Evolutionary conservation across 1,284 basidiomycete genomes (phyloP).

Genomic region (Ganoderma leucocontextum): DNA sequence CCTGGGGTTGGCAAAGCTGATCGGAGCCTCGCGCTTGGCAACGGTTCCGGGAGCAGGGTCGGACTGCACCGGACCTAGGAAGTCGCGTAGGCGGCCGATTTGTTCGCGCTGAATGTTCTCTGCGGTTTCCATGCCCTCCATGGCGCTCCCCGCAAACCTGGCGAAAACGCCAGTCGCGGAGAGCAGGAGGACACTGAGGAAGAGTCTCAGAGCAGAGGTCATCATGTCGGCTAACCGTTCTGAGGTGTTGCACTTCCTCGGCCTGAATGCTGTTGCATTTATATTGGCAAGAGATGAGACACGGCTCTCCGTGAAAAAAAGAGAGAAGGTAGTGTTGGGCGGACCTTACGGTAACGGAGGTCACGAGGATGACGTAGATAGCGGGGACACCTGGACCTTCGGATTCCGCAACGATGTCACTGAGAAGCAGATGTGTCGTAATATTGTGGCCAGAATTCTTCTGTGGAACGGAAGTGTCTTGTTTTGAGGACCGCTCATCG

Average conservation of each 20-base stretch:
- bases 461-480: conserved; percentile 10
- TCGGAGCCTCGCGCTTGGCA: conserved; percentile 36
- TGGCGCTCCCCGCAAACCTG: conserved; percentile 30
- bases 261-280: background rate
- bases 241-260: background rate
- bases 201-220: background rate
- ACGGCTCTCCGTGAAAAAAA: conserved; percentile 22
- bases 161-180: conserved; percentile 7
- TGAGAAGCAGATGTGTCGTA: background rate
- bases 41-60: background rate
- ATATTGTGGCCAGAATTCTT: background rate
- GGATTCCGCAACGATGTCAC: conserved; percentile 7
- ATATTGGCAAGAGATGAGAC: background rate
- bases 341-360: conserved; percentile 12
- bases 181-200: conserved; percentile 6
- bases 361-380: conserved; percentile 29
- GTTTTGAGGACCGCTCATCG: conserved; percentile 10
- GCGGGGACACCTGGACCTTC: conserved; percentile 18
- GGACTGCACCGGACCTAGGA: conserved; percentile 46
- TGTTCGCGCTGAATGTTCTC: conserved; percentile 58
- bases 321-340: conserved; percentile 12
- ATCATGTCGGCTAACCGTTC: conserved; percentile 13
- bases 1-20: conserved; percentile 44
- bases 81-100: conserved; percentile 50
- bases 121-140: conserved; percentile 52